These are phyloP conservation scores for Triticum turgidum DNA, from an alignment of 176 grass and related monocot genomes.

Conservation along the genomic window DNA sequence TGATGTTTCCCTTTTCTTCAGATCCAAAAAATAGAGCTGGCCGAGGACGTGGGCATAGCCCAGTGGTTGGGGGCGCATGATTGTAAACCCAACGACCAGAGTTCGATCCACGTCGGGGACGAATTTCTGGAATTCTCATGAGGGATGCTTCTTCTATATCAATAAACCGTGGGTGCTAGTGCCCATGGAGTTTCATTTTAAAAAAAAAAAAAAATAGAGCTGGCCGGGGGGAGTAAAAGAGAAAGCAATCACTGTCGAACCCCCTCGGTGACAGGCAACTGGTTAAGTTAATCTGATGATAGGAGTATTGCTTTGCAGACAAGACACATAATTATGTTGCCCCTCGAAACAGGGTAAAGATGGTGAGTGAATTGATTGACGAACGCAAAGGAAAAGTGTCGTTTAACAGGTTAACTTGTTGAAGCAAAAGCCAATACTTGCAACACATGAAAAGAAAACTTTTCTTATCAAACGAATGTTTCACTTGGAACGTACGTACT, in stretches of 20 bases:
- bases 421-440: neutral
- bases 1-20: neutral
- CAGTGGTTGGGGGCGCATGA: no score
- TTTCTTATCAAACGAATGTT: neutral
- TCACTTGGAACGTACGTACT: neutral
- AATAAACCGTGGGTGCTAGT: no score
- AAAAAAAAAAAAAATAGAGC: neutral
- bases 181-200: no score
- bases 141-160: no score
- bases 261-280: neutral
- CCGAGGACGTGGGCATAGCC: no score
- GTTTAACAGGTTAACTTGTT: neutral
- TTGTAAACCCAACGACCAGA: no score
- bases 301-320: neutral
- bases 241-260: neutral
- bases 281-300: neutral
- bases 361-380: neutral
- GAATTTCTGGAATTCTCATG: no score
- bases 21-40: neutral
- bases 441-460: neutral
- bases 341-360: conserved; percentile 20
- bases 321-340: neutral
- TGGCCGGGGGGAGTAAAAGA: neutral
- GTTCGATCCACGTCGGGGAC: no score
- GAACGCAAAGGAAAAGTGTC: conserved; percentile 13